Base-by-base conservation (phyloP, 805 yeast genomes). In the Candida ascalaphidarum region DNA sequence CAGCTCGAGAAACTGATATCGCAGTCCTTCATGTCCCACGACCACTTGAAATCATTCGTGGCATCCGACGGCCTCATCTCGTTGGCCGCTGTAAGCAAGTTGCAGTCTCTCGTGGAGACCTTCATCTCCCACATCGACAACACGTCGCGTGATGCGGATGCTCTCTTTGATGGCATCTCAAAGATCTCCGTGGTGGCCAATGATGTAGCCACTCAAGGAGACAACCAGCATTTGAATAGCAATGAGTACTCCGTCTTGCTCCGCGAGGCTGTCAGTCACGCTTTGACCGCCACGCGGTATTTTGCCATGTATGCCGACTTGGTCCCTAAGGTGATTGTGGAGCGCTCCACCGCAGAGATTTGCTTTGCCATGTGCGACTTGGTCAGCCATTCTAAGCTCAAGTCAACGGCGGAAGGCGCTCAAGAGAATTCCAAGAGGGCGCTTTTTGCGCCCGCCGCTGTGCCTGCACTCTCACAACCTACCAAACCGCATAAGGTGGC, bases 281-380 rank as follows among this genome's bases (percentile, higher is more conserved):
- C 77, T 1, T 73, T 89, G 23, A 77, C 95, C 3, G 68, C 85
- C 1, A 71, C 88, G 1, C 67, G 95, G 43, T 83, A 84, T 46
- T 81, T 62, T 50, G 72, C 81, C 1, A 57, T 76, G 8, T 78
- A 81, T 40, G 60, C 69, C 4, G 64, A 67, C n/a, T 44, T 82
- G 3, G 54, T 84, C 31, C 95, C 96, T 1, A 68, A 66, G 29
- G 56, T 80, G 13, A 68, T 85, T 2, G 67, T 86, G 12, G 80
- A 84, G 52, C 71, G 85, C 14, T 78, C 96, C 0, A 57, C 83
- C 7, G 70, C 81, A 24, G 95, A 86, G 44, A 58, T 86, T 20
- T 66, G 78, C 6, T 78, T 77, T 45, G 56, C 78, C 2, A 57
- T 79, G 14, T 77, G 81, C 44, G 81, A 77, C 37, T 63, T 77